Conservation (phyloP, 2,329 filamentous ascomycete genomes). For the Fusarium protoensiforme region DNA sequence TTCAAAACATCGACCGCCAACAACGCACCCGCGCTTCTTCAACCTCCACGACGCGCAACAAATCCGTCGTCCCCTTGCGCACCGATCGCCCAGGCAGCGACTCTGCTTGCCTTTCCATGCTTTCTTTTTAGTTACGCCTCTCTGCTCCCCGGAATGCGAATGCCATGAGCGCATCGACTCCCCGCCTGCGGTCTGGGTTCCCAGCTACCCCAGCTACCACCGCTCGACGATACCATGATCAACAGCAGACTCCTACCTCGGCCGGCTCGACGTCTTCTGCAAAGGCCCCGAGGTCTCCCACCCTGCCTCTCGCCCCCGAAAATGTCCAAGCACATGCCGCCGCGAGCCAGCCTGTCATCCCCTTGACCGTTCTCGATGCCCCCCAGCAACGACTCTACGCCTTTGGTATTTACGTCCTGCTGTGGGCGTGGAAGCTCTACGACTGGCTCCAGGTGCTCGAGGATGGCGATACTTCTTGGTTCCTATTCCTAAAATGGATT, state of each 20-base stretch:
- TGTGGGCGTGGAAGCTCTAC: constrained; percentile 87
- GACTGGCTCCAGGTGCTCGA: constrained; percentile 84
- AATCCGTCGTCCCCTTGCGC: constrained; percentile 9
- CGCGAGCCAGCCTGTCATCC: constrained; percentile 74
- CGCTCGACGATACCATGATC: constrained; percentile 49
- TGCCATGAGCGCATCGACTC: constrained; percentile 83
- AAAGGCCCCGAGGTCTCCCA: constrained; percentile 45
- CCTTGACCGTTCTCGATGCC: constrained; percentile 84
- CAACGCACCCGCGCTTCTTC: constrained; percentile 8
- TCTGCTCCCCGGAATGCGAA: constrained; percentile 70
- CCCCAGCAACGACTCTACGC: constrained; percentile 92
- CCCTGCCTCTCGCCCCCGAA: constrained; percentile 61
- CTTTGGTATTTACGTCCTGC: constrained; percentile 77
- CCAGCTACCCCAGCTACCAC: constrained; percentile 75
- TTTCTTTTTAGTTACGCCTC: constrained; percentile 25
- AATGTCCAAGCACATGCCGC: constrained; percentile 44
- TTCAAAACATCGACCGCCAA: constrained; percentile 29
- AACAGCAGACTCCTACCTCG: constrained; percentile 49
- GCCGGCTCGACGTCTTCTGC: constrained; percentile 45
- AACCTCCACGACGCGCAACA: constrained; percentile 29
- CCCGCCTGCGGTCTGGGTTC: constrained; percentile 83
- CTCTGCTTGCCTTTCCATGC: constrained; percentile 25
- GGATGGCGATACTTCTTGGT: constrained; percentile 87
- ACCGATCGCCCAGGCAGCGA: constrained; percentile 10
- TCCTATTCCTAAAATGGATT: constrained; percentile 94